Evolutionary conservation across 768 basidiomycete genomes (phyloP), one percentile per base, ranked within the genome.

Genomic region (Boletus sensibilis): DNA sequence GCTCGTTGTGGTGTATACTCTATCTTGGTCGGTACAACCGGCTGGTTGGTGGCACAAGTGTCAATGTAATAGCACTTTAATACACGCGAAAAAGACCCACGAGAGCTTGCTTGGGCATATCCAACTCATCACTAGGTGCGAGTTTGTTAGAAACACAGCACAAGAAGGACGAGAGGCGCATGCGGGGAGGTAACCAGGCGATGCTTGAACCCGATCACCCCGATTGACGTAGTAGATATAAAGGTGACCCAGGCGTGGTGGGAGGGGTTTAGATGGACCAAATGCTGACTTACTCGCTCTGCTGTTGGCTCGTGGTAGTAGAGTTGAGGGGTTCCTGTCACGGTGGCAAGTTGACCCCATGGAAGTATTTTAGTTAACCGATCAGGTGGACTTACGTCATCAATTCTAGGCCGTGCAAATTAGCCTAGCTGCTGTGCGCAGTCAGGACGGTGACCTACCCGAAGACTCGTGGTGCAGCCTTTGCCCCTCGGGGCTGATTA

Each of bases 81-180:
- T 46, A 20, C 33, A 21, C 23, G 63, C 53, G 44, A 61, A 16
- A 33, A 39, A 64, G 54, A 65, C 72, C 31, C 46, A 71, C 62
- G 40, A 71, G 70, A 63, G 57, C 33, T 52, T 71, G 72, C 59
- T 70, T 71, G n/a, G 60, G 62, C 18, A 62, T 64, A 27, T 69
- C 68, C 59, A 76, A 75, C 57, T 77, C 78, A 64, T 82, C 78
- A 66, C 83, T 83, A 74, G 77, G 74, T 63, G 74, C 66, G 71
- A 75, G 72, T 65, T 75, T 70, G 74, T 81, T 76, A 80, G 85
- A 81, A 72, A 76, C 77, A 68, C 84, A 88, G 72, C 86, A 87
- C 69, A 86, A 70, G 39, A 87, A 70, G 61, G 80, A 82, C 64
- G 77, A 79, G 69, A 86, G 73, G 71, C 69, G 78, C 87, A 90